Conservation (phyloP, 495 filamentous ascomycete species). For the Aspergillus nidulans region DNA sequence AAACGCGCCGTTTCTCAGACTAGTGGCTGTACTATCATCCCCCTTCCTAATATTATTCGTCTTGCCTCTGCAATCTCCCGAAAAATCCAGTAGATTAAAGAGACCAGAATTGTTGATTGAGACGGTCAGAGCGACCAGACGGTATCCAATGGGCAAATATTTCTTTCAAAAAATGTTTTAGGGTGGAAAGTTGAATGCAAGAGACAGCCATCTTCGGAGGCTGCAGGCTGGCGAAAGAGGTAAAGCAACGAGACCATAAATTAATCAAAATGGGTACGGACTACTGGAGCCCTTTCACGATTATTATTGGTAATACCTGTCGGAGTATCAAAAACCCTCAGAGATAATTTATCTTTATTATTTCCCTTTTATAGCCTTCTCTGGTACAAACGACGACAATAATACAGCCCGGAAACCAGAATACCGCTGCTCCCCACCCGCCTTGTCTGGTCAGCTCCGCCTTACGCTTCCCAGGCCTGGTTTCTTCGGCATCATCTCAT, state of each 20-base stretch:
- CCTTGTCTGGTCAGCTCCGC: conserved; percentile 14
- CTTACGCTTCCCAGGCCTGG: conserved; percentile 21
- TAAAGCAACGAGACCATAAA: conserved; percentile 11
- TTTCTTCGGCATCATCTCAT: conserved; percentile 30
- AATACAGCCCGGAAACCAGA: not conserved
- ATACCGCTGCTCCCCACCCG: conserved; percentile 24
- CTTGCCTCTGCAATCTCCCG: conserved; percentile 10
- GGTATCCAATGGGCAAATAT: conserved; percentile 8
- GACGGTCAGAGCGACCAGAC: not conserved
- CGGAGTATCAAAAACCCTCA: not conserved
- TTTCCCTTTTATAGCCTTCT: not conserved
- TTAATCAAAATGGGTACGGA: not conserved
- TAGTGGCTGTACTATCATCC: conserved; percentile 22
- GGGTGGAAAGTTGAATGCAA: not conserved
- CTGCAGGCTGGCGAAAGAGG: conserved; percentile 15
- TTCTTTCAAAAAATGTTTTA: not conserved
- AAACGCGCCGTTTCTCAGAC: conserved; percentile 6
- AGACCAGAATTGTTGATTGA: not conserved
- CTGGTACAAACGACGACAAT: conserved; percentile 15
- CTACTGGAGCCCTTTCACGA: not conserved
- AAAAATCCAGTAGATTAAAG: not conserved
- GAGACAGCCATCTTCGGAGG: not conserved
- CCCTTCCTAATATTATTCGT: conserved; percentile 24
- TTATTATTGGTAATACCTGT: conserved; percentile 6
- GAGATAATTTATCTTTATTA: conserved; percentile 10